Evolutionary conservation across 148 eudicot genomes (phyloP), one percentile per base, ranked within the genome.

Genomic region (Rheum nobile): DNA sequence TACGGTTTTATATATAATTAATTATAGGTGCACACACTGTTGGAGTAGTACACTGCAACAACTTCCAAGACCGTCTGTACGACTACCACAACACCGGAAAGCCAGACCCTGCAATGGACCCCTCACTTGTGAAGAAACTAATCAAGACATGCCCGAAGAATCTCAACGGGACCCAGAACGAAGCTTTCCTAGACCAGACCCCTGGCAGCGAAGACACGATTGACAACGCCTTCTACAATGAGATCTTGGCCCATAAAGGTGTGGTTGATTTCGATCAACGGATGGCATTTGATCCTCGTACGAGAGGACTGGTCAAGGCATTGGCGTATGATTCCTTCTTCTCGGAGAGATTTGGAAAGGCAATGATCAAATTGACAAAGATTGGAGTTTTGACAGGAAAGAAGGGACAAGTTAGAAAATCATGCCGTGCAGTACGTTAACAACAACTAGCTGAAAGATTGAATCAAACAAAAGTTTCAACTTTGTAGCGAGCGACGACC

Each of bases 221-320:
- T 2, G 80, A 78, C 67, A 77, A 44, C 2, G 72, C 17, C 71
- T 77, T 55, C n/a, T 77, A 77, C 44, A 72, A 77, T 76, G 79
- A 83, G 72, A 78, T 83, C 9, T 57, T 83, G 79, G 76, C 82
- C 16, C 82, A 80, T n/a, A 79, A 80, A 26, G 85, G 83, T 17
- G 85, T 83, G 39, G 77, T 77, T 26, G 47, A 77, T 28, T 57
- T 77, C 31, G 75, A 72, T 22, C 79, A 77, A 65, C 54, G 72
- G 41, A 22, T 77, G 8, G 75, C 79, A 0, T 16, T 61, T 1
- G 79, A 77, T 14, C 39, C 21, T 6, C 46, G 50, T 28, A 29
- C 37, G 34, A 42, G 67, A 67, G 22, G 75, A 17, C 32, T 71
- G 39, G 14, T 32, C 44, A 71, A 42, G 44, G 55, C 47, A 4